Conservation (phyloP, 2,329 filamentous ascomycete genomes). For the Pyrenochaeta sp. region DNA sequence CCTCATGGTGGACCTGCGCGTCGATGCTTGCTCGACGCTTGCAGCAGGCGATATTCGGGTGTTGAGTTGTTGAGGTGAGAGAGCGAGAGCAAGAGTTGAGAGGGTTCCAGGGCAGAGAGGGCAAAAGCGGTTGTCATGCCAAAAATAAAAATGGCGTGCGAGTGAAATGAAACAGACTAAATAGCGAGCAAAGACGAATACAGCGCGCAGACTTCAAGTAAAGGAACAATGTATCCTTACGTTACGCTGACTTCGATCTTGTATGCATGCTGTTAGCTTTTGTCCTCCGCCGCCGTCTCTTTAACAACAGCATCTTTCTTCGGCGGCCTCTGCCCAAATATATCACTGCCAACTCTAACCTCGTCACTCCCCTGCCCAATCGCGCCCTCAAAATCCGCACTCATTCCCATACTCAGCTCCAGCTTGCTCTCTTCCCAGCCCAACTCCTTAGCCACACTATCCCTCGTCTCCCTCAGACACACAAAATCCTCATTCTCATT, state of each 20-base stretch:
- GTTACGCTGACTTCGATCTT: not conserved
- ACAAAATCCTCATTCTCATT: constrained; percentile 93
- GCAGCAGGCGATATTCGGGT: not conserved
- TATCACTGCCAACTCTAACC: constrained; percentile 91
- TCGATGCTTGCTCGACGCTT: not conserved
- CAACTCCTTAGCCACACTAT: constrained; percentile 72
- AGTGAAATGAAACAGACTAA: too few species aligned
- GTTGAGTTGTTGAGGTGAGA: not conserved
- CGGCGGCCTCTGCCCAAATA: constrained; percentile 84
- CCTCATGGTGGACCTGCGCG: not conserved
- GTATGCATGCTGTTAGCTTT: constrained; percentile 10
- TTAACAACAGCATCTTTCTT: constrained; percentile 80
- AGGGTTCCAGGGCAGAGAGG: not conserved
- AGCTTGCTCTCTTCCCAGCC: constrained; percentile 65
- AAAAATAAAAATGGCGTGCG: too few species aligned
- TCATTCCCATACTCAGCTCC: constrained; percentile 99
- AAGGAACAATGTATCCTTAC: not conserved
- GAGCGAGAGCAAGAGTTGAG: not conserved
- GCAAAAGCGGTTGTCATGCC: not conserved
- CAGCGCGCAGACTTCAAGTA: not conserved
- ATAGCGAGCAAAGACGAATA: too few species aligned
- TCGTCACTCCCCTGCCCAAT: constrained; percentile 84
- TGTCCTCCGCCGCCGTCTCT: constrained; percentile 29
- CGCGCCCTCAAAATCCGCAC: constrained; percentile 91
- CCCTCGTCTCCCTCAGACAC: constrained; percentile 71